A percentile compares a stretch with the other conserved stretches of the same genome.
phyloP scores from a whole-genome alignment of 306 rosid genomes.

The Sphenostylis stenocarpa region DNA sequence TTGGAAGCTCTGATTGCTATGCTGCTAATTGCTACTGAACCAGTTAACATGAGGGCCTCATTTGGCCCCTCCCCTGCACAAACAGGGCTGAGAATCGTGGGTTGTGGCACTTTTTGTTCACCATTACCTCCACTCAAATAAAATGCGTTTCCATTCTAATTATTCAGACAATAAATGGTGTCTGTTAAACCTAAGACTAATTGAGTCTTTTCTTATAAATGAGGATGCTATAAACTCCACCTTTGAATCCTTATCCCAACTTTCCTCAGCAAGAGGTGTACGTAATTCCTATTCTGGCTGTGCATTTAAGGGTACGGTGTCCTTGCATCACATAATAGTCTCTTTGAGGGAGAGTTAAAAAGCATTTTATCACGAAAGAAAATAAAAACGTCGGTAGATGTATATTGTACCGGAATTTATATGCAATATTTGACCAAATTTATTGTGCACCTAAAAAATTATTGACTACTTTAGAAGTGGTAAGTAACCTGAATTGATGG shows the following conservation, averaged over 20 bases:
- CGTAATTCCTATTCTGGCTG: constrained; percentile 3
- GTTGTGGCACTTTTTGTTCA: constrained; percentile 27
- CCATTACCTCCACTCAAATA: constrained; percentile 21
- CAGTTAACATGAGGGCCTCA: constrained; percentile 37
- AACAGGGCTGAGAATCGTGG: constrained; percentile 38
- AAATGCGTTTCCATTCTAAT: constrained; percentile 22
- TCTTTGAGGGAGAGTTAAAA: neutral
- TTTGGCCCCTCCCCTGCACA: constrained; percentile 5
- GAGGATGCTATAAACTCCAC: constrained; percentile 11
- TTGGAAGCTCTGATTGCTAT: no score
- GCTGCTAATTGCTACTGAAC: constrained; percentile 32
- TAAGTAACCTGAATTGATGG: neutral
- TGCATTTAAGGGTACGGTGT: neutral
- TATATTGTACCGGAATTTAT: neutral
- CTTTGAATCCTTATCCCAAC: neutral
- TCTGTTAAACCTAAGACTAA: constrained; percentile 19
- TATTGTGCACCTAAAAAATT: neutral
- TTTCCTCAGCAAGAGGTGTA: neutral
- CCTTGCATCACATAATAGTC: neutral
- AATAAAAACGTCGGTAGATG: constrained; percentile 35
- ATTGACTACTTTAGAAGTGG: constrained; percentile 7
- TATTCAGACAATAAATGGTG: constrained; percentile 26
- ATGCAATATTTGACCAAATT: constrained; percentile 35
- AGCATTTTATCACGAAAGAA: neutral
- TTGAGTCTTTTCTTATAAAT: constrained; percentile 6